Evolutionary conservation across 768 basidiomycete genomes (phyloP), one percentile per base, ranked within the genome.

Genomic region (Clathrus columnatus): DNA sequence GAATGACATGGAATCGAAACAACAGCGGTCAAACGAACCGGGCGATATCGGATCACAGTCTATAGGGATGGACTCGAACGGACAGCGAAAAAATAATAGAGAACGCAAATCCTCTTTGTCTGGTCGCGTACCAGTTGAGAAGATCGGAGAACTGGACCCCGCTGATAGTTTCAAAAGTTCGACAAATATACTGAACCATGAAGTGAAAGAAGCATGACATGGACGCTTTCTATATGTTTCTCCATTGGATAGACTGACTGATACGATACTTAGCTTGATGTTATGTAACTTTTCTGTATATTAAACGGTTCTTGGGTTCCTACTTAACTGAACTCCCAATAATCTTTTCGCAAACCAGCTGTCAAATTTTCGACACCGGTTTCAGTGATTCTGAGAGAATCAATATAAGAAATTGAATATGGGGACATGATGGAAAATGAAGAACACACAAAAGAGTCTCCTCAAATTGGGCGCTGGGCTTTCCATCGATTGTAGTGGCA

Each of bases 391-490:
- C 93, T 96, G 64, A 48, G 50, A 11, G 32, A 54, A 20, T 43
- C 29, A 54, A 47, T 26, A 24, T 48, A 24, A 36, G 21, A 16
- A 27, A 45, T 18, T n/a, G n/a, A 32, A 6, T 14, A 50, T n/a
- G 18, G 23, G 17, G 28, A 41, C 29, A 56, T 66, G 48, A 72
- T 63, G 27, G 24, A 23, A 23, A 54, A 16, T 48, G 49, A 16
- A 20, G 49, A 36, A 79, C 91, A 63, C 64, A 94, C 93, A 99
- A 69, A 30, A 99, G 73, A 0, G 95, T 97, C 64, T 99, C 96
- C 68, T 99, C 96, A 65, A 97, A 99, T 65, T 99, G 96, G 1
- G 96, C 96, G 58, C 90, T 93, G 54, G 79, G 75, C 67, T 87
- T 87, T 21, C 93, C 95, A 69, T 97, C 95, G 11, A 78, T 69